Evolutionary conservation across 495 filamentous ascomycete genomes (phyloP).

Genomic region (Aspergillus nanangensis): DNA sequence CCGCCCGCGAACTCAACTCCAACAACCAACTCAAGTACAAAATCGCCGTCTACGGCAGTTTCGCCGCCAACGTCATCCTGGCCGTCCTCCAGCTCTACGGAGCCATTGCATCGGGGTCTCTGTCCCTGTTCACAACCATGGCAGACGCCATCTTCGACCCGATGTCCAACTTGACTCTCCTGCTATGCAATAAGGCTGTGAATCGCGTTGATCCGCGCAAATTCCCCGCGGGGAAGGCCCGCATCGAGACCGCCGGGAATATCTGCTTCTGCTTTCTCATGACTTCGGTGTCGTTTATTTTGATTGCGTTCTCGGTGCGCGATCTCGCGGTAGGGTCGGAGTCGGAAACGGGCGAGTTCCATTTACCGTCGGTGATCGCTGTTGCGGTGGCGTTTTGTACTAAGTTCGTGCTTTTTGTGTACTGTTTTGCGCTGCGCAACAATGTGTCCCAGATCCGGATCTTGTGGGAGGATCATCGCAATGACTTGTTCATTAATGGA

Average conservation of each 20-base stretch:
- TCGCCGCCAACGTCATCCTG: constrained; percentile 77
- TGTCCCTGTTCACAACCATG: constrained; percentile 97
- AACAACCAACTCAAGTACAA: constrained; percentile 80
- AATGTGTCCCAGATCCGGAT: constrained; percentile 89
- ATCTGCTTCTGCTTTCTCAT: constrained; percentile 98
- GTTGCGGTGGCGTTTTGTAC: constrained; percentile 81
- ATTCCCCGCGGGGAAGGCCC: constrained; percentile 91
- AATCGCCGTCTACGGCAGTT: constrained; percentile 88
- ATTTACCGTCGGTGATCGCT: constrained; percentile 81
- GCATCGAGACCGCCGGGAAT: constrained; percentile 94
- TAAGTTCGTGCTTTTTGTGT: constrained; percentile 79
- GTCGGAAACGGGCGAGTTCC: constrained; percentile 54
- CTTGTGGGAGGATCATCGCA: constrained; percentile 88
- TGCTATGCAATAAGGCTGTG: constrained; percentile 84
- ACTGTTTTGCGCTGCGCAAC: constrained; percentile 87
- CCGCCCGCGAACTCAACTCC: constrained; percentile 72
- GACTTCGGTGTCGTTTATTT: constrained; percentile 82
- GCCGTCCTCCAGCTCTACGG: constrained; percentile 83
- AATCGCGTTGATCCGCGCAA: constrained; percentile 81
- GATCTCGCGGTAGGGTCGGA: constrained; percentile 53
- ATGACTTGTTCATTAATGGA: constrained; percentile 84
- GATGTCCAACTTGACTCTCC: constrained; percentile 81
- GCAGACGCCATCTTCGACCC: constrained; percentile 97
- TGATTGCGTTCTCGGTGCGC: constrained; percentile 79
- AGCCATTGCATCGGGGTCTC: constrained; percentile 76